Evolutionary conservation across 2,329 filamentous ascomycete species (phyloP), one percentile per base, ranked within the genome.

Genomic region (Penicillium sp.): DNA sequence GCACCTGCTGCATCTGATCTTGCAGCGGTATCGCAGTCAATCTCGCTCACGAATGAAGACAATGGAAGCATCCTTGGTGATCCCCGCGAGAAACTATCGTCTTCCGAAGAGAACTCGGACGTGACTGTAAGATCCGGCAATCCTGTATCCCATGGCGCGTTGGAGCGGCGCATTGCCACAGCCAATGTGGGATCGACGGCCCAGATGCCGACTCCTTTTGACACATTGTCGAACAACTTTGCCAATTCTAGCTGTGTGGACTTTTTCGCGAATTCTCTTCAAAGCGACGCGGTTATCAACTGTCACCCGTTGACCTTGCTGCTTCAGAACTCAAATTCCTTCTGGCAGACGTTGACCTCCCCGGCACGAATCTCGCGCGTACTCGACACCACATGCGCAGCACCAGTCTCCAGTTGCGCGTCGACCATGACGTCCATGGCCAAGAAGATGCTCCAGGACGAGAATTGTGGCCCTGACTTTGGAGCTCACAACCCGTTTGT

Each of bases 221-320:
- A 88, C 51, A 79, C 74, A 32, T 61, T 84, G 18, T 72, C 74
- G 6, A 72, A 72, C 45, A 82, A 83, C 50, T 84, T 85, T 62
- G 74, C 75, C 11, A 63, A 60, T 36, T 53, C 64, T 8, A 66
- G 69, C 34, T 73, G 71, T 31, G 53, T 63, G 10, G 58, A 67
- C 3, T 72, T 90, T 64, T 81, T 94, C 61, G 70, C 76, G 35
- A 62, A 61, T 2, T 79, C 94, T 52, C 72, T 92, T 34, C 67
- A 65, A 31, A 76, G 85, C 56, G 58, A 73, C 4, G 79, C 76
- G 3, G 87, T 92, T 52, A 75, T 77, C 50, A 62, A 74, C 35
- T 96, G 90, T 67, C 79, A 89, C 50, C 86, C 90, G 0, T 72
- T 95, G 40, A 95, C 89, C 1, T 72, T 95, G 53, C 76, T 96